Evolutionary conservation across 305 asterid species (phyloP), one percentile per base, ranked within the genome.

Genomic region (Galium porrigens): DNA sequence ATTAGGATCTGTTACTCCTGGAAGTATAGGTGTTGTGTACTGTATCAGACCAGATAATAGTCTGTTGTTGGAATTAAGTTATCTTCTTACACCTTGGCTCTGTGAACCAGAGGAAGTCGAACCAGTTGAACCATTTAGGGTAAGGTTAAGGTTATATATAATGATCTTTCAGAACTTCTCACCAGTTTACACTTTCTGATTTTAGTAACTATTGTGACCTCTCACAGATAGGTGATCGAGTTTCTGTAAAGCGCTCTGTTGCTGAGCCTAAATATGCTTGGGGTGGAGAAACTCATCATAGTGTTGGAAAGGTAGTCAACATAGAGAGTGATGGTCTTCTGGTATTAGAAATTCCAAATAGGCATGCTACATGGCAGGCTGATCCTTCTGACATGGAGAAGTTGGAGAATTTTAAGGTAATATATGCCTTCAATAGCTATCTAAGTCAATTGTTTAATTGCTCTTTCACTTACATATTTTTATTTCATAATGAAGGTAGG

Each of bases 371-470:
- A 48, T 91, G 98, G 98, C 94, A 91, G 77, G 96, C 95, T 66
- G 98, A 91, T 85, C 96, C 98, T 67, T 87, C 98, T 51, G 98
- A 91, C 85, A 86, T 91, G 94, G 98, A 91, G 77, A 91, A 89
- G 74, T 79, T 91, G 75, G 98, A 88, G 54, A 82, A 84, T 76
- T 88, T 91, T 76, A 84, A 84, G 98, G 98, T 91, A 88, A 68
- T 71, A 53, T 70, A 27, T 59, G 68, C 57, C 58, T 49, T 32
- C 46, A 51, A 3, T 32, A 1, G 57, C 29, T 61, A 33, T 48
- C 44, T 6, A 30, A 48, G 10, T 25, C 53, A 52, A 55, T 70
- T 44, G 44, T n/a, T 66, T 49, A 25, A 34, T 48, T 60, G 65
- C 54, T 34, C 25, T 53, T 59, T 75, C 41, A n/a, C n/a, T 63